A percentile compares a stretch with the other conserved stretches of the same genome.
These are phyloP conservation scores for Brassica cretica DNA, from an alignment of 345 rosid genomes.

Conservation along the genomic window DNA sequence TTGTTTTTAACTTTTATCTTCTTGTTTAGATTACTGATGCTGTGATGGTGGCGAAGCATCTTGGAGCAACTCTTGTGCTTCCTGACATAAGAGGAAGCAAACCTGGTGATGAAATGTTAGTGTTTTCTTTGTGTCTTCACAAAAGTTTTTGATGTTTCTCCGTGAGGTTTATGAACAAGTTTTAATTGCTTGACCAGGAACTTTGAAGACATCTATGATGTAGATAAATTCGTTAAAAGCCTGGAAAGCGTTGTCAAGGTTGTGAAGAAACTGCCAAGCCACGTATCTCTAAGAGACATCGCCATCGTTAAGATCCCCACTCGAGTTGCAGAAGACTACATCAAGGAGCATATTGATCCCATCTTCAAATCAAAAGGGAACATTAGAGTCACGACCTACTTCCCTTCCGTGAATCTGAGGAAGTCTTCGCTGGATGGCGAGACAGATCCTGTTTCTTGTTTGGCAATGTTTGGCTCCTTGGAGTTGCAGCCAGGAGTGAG, in stretches of 20 bases:
- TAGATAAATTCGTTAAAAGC: constrained; percentile 65
- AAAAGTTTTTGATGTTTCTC: background rate
- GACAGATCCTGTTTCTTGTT: constrained; percentile 65
- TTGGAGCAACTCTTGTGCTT: constrained; percentile 79
- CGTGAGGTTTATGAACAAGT: constrained; percentile 6
- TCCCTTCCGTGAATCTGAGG: constrained; percentile 87
- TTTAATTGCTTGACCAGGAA: constrained; percentile 55
- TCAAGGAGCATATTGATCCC: constrained; percentile 65
- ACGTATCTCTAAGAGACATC: constrained; percentile 58
- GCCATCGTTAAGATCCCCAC: constrained; percentile 86
- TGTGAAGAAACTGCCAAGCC: constrained; percentile 60
- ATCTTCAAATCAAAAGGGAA: constrained; percentile 69
- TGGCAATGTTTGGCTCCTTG: constrained; percentile 85
- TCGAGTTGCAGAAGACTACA: constrained; percentile 73
- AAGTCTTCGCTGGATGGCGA: constrained; percentile 55
- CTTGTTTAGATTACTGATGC: constrained; percentile 72
- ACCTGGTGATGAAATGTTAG: constrained; percentile 84
- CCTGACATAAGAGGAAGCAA: constrained; percentile 94
- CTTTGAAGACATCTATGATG: constrained; percentile 87
- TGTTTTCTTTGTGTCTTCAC: background rate
- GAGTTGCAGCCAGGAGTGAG: constrained; percentile 70
- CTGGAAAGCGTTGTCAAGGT: constrained; percentile 70
- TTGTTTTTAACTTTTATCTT: background rate
- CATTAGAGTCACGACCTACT: constrained; percentile 86
- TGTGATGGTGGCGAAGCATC: constrained; percentile 71